Base-by-base conservation (phyloP, 192 early-diverging fungal genomes). In the Backusella liffmaniae region DNA sequence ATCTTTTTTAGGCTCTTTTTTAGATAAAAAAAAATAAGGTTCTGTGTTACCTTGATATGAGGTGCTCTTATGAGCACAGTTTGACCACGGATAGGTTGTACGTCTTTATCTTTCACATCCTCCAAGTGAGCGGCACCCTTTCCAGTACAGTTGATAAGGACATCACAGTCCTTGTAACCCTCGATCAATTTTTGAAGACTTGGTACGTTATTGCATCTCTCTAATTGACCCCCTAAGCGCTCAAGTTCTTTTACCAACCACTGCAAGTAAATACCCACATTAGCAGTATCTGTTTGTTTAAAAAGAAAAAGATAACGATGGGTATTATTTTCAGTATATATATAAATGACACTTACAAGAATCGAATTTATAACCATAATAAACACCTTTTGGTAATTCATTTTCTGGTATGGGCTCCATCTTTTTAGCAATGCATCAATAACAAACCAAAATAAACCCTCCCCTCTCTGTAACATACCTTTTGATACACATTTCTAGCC, bases 61-160 rank as follows among this genome's bases (percentile, higher is more conserved):
- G 93, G 90, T 5, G 94, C 96, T 18, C 85, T 70, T 12, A 96
- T 92, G 18, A 94, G 65, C 1, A 91, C 86, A 6, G 89, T 94
- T 79, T 97, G 96, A 29, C 96, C 96, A 32, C 95, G 86, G 8
- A 91, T 88, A 5, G 93, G 89, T 73, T 89, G 94, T 73, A 94
- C 86, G 1, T 78, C 72, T 12, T 68, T 32, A 76, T 97, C 96
- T 16, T 89, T 77, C 12, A 96, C 93, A 18, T 95, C 96, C 9
- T 91, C 91, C 9, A 97, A 77, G n/a, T 56, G 76, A 13, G 83
- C 67, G 26, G 92, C 90, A 15, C 90, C 91, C 9, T 90, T 78
- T 1, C 92, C 96, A 13, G 94, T 89, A 78, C 96, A 96, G 73
- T 96, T 96, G 68, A 97, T 81, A 71, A 96, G 35, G 8, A 44